phyloP scores from a whole-genome alignment of 768 basidiomycete genomes.

The Tephrocybe sp. region DNA sequence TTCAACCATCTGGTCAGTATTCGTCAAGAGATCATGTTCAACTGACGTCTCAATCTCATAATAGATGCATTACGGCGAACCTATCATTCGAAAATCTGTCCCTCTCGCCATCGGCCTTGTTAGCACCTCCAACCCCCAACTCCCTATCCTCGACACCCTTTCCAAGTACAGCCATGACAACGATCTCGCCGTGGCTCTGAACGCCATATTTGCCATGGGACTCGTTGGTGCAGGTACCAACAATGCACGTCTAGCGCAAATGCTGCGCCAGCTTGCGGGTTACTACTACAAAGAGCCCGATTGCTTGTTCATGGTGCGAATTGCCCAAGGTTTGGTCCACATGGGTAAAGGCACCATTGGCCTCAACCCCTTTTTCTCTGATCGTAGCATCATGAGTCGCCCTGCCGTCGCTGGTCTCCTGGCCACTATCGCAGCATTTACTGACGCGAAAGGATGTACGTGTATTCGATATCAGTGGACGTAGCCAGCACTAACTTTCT shows the following conservation, averaged over 20 bases:
- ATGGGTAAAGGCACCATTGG: conserved; percentile 99
- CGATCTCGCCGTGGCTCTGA: conserved; percentile 93
- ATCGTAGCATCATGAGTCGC: conserved; percentile 86
- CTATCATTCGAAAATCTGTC: conserved; percentile 86
- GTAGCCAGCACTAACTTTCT: too few species aligned
- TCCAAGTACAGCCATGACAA: conserved; percentile 99
- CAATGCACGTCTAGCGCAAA: conserved; percentile 95
- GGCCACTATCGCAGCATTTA: conserved; percentile 88
- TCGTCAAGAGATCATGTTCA: neutral
- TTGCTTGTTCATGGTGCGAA: conserved; percentile 92
- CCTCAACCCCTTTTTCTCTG: conserved; percentile 94
- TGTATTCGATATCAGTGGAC: conserved; percentile 25
- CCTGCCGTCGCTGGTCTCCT: conserved; percentile 89
- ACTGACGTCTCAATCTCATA: conserved; percentile 18
- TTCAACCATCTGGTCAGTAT: conserved; percentile 90
- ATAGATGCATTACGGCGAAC: conserved; percentile 98
- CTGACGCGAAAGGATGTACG: conserved; percentile 91
- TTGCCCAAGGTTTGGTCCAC: conserved; percentile 96
- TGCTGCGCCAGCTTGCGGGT: conserved; percentile 95
- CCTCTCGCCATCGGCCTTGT: conserved; percentile 95
- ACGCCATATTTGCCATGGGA: conserved; percentile 99
- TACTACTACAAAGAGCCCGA: conserved; percentile 99
- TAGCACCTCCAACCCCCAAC: conserved; percentile 93
- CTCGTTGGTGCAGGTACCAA: conserved; percentile 98
- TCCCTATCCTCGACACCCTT: conserved; percentile 92